These are phyloP conservation scores for Myxozyma neglecta DNA, from an alignment of 805 yeast species.

Conservation along the genomic window DNA sequence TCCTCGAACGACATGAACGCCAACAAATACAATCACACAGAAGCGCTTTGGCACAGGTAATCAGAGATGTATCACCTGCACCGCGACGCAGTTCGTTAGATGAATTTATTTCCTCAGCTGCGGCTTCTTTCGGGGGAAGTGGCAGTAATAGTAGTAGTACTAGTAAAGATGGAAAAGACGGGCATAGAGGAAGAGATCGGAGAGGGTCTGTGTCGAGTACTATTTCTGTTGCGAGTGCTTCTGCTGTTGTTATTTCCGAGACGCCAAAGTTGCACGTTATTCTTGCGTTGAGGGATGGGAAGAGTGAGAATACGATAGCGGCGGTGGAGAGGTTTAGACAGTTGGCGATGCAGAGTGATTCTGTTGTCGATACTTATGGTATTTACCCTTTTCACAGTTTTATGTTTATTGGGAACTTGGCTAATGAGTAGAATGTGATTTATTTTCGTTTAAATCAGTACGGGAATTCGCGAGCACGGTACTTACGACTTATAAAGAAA, in stretches of 20 bases:
- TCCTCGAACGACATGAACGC: neutral
- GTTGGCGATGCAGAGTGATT: conserved; percentile 24
- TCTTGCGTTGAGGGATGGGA: conserved; percentile 18
- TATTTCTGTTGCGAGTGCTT: neutral
- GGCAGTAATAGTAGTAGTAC: too few species aligned
- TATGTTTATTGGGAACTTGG: neutral
- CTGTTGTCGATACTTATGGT: conserved; percentile 21
- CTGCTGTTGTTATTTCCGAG: neutral
- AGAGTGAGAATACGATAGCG: conserved; percentile 18
- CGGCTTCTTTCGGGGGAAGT: neutral
- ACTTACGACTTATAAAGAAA: conserved; percentile 31
- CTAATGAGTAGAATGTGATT: conserved; percentile 19
- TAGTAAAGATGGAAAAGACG: too few species aligned
- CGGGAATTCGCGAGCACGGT: conserved; percentile 25
- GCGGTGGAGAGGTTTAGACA: conserved; percentile 8
- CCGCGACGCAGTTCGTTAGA: neutral
- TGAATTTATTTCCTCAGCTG: neutral
- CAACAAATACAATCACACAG: neutral
- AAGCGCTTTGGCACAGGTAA: neutral
- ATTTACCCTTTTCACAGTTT: neutral
- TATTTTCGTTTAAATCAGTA: conserved; percentile 13
- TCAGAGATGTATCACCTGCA: neutral
- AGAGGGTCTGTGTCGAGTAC: conserved; percentile 3
- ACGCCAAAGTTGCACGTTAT: conserved; percentile 20
- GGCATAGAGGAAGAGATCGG: neutral